Conservation (phyloP, 805 yeast genomes). For the Yamadazyma nakazawae region DNA sequence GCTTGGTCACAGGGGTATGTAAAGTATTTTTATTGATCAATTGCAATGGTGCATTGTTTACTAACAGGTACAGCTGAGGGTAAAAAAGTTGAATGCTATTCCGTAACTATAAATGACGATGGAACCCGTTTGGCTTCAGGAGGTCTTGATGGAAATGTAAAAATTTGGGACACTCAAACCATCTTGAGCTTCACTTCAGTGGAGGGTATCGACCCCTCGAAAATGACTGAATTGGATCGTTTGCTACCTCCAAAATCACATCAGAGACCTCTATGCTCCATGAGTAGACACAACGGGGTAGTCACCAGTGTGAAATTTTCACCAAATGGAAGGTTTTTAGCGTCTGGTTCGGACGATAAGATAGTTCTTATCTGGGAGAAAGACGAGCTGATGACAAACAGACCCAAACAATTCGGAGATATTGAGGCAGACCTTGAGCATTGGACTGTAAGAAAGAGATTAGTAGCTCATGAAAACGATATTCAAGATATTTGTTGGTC, state of each 20-base stretch:
- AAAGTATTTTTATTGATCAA: not conserved
- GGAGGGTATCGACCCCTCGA: conserved; percentile 10
- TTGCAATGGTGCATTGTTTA: conserved; percentile 1
- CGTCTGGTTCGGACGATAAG: conserved; percentile 94
- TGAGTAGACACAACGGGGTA: conserved; percentile 96
- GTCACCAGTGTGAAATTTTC: conserved; percentile 92
- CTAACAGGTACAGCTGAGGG: conserved; percentile 59
- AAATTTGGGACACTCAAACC: conserved; percentile 77
- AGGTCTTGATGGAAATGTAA: conserved; percentile 84
- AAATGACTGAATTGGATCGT: conserved; percentile 8
- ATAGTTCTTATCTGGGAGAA: conserved; percentile 90
- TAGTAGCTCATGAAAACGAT: conserved; percentile 97
- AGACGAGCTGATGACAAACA: conserved; percentile 62
- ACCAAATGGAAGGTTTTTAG: conserved; percentile 86
- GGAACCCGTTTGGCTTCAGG: conserved; percentile 89
- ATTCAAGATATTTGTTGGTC: conserved; percentile 98
- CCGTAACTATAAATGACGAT: conserved; percentile 76
- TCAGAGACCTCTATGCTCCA: conserved; percentile 67
- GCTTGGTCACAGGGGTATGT: conserved; percentile 43
- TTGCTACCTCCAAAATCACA: conserved; percentile 21
- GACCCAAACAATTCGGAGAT: conserved; percentile 64
- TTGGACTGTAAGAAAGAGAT: conserved; percentile 89
- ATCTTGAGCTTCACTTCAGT: conserved; percentile 40
- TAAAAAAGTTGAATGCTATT: conserved; percentile 78
- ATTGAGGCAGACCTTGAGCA: conserved; percentile 73